Evolutionary conservation across 2,329 filamentous ascomycete species (phyloP), one percentile per base, ranked within the genome.

Genomic region (Botrytis galanthina): DNA sequence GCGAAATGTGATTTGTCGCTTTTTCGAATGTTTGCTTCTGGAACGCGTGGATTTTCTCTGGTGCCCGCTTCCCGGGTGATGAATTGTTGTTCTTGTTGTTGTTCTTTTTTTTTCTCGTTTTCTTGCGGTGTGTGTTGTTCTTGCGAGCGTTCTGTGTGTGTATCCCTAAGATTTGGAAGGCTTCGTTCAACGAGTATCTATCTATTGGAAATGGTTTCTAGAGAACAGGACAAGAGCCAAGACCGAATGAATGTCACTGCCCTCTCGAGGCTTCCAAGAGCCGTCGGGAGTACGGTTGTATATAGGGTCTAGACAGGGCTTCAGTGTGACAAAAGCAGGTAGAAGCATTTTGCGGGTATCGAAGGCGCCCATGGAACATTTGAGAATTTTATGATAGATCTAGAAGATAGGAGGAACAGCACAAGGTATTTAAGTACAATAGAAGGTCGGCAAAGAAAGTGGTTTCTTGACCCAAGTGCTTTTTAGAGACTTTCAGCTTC

Each of bases 1-100:
- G 39, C 71, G 71, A 61, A 48, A 69, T 61, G 29, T 73, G 71
- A 69, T 69, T 59, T 69, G 71, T 73, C 63, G 48, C 39, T 22
- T 72, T 51, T 51, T 7, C 7, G 10, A 32, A 20, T 51, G 66
- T 69, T 69, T 69, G 48, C 48, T 69, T 57, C 66, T 69, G 66
- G 48, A 69, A 57, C 4, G 46, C 26, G 32, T 22, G 48, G 32
- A 7, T 7, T 54, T 67, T 51, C 32, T 37, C 32, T 67, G 44
- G 32, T 39, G 29, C 35, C 48, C 48, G 66, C 18, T 42, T 42
- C 48, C 37, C 26, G n/a, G 48, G 9, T 48, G 29, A 48, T 32
- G 42, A 29, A 48, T 32, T 22, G 48, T 3, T 35, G 20, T 61
- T n/a, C n/a, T n/a, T 39, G 2, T 35, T 39, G 5, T 35, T 60